phyloP scores from a whole-genome alignment of 257 asterid genomes.

The Scutellaria galericulata region DNA sequence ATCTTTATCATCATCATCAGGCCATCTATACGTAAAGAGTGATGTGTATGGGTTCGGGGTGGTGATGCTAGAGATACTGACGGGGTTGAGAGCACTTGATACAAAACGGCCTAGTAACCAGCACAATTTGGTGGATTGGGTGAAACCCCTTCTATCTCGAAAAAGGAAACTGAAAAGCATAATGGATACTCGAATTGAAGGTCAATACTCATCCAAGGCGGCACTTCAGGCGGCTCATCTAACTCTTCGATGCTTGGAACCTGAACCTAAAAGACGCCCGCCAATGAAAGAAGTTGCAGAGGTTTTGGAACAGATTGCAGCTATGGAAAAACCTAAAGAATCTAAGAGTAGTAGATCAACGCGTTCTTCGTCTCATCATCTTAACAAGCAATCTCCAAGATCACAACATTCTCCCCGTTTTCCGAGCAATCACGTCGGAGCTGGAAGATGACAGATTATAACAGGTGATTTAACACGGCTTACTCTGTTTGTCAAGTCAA shows the following conservation, averaged over 20 bases:
- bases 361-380: constrained; percentile 25
- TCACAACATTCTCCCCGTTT: constrained; percentile 14
- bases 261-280: constrained; percentile 53
- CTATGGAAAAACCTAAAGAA: constrained; percentile 42
- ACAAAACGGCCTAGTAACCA: constrained; percentile 43
- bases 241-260: constrained; percentile 52
- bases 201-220: constrained; percentile 54
- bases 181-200: constrained; percentile 53
- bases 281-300: constrained; percentile 54
- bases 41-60: constrained; percentile 71
- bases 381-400: constrained; percentile 17
- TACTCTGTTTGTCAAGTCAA: neutral
- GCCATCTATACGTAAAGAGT: constrained; percentile 65
- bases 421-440: neutral
- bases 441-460: constrained; percentile 14
- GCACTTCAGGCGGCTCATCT: constrained; percentile 50
- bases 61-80: constrained; percentile 65
- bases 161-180: constrained; percentile 43
- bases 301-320: constrained; percentile 52
- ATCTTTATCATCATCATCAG: constrained; percentile 32
- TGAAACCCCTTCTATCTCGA: constrained; percentile 46
- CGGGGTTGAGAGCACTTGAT: constrained; percentile 59
- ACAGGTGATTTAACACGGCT: constrained; percentile 9
- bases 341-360: constrained; percentile 37
- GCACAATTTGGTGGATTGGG: constrained; percentile 53